A percentile compares a stretch with the other conserved stretches of the same genome.
phyloP scores from a whole-genome alignment of 371 early-diverging fungal genomes.

The Mucor sp. region DNA sequence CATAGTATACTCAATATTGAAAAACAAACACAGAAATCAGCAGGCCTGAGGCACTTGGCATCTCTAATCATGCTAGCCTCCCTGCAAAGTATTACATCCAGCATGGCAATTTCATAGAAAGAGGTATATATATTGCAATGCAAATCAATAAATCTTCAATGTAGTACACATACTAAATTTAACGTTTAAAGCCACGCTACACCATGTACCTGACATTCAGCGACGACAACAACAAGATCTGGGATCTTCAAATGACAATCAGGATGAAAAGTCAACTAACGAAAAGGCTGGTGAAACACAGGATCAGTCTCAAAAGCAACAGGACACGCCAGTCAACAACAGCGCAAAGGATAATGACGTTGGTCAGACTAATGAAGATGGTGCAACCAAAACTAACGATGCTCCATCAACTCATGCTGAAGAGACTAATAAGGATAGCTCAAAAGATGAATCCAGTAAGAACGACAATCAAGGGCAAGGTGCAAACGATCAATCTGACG shows the following conservation, averaged over 20 bases:
- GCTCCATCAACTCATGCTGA: neutral
- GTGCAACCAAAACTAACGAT: neutral
- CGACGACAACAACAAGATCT: neutral
- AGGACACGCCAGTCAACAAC: neutral
- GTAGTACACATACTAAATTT: neutral
- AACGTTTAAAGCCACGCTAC: neutral
- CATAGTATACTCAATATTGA: neutral
- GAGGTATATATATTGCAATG: neutral
- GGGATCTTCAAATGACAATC: neutral
- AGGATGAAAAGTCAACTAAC: neutral
- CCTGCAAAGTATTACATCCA: neutral
- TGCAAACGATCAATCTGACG: neutral
- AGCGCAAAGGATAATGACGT: neutral
- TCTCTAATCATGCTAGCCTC: neutral
- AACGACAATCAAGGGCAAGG: neutral
- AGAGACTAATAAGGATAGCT: conserved; percentile 1
- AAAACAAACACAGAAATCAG: neutral
- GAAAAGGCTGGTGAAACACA: neutral
- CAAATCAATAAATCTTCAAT: neutral
- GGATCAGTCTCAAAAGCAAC: too few species aligned
- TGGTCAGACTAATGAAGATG: neutral
- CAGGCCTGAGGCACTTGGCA: neutral
- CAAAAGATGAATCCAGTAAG: neutral
- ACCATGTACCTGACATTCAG: neutral
- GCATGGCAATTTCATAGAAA: neutral